Conservation (phyloP, 345 rosid genomes). For the Gynandropsis gynandra region DNA sequence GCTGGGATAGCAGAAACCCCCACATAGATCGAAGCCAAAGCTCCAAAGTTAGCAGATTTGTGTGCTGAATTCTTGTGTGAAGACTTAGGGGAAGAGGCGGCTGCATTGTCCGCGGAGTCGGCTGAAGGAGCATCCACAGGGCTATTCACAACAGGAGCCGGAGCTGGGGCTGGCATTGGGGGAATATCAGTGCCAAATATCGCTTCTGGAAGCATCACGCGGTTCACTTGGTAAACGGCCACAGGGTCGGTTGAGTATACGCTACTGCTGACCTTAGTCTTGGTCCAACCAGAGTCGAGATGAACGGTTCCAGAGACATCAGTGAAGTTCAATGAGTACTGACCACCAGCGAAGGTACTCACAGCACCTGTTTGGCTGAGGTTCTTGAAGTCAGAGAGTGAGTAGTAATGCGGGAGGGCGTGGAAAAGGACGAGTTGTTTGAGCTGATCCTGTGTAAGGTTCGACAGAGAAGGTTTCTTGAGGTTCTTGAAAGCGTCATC, state of each 20-base stretch:
- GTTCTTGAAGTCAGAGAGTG: slow-evolving; percentile 74
- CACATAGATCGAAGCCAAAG: slow-evolving; percentile 32
- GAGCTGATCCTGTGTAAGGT: slow-evolving; percentile 63
- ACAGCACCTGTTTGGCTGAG: slow-evolving; percentile 55
- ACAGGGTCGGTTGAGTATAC: slow-evolving; percentile 74
- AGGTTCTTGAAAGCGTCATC: slow-evolving; percentile 69
- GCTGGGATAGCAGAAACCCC: slow-evolving; percentile 38
- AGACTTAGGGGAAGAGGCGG: slow-evolving; percentile 30
- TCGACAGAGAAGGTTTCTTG: slow-evolving; percentile 58
- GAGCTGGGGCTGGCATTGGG: slow-evolving; percentile 82
- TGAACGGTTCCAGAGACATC: slow-evolving; percentile 57
- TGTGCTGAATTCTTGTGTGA: slow-evolving; percentile 40
- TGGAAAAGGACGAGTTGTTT: slow-evolving; percentile 78
- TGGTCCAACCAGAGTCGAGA: slow-evolving; percentile 68
- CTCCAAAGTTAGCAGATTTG: slow-evolving; percentile 19
- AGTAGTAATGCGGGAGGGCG: slow-evolving; percentile 64
- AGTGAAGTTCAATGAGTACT: slow-evolving; percentile 57
- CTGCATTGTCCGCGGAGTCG: slow-evolving; percentile 17
- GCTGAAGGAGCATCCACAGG: slow-evolving; percentile 62
- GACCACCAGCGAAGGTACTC: slow-evolving; percentile 60
- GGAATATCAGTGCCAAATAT: slow-evolving; percentile 90
- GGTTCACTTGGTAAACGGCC: slow-evolving; percentile 74
- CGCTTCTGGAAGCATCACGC: slow-evolving; percentile 72
- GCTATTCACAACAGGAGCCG: slow-evolving; percentile 57
- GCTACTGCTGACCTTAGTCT: slow-evolving; percentile 68